Percentiles rank a stretch among this genome's conserved stretches.
Conservation (phyloP, 1,284 basidiomycete species). For the Baeospora myosura region DNA sequence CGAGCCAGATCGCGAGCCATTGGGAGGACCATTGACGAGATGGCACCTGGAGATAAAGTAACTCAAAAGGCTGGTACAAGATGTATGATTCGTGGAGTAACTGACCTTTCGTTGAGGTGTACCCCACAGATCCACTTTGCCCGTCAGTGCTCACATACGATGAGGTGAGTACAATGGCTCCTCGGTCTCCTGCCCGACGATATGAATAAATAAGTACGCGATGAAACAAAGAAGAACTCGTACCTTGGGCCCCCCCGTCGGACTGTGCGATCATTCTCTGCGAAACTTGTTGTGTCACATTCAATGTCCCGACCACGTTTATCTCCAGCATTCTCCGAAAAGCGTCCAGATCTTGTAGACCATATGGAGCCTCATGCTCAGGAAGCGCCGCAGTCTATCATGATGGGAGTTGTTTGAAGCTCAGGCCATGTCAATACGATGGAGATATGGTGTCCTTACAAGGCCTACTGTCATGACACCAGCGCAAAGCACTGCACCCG, state of each 20-base stretch:
- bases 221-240: not conserved
- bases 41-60: not conserved
- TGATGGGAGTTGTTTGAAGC: not conserved
- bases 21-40: conserved; percentile 4
- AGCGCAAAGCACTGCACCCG: conserved; percentile 3
- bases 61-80: not conserved
- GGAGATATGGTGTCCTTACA: not conserved
- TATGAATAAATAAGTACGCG: not conserved
- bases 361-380: conserved; percentile 1
- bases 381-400: not conserved
- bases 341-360: not conserved
- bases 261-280: not conserved
- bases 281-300: not conserved
- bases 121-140: conserved; percentile 1
- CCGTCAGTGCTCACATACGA: conserved; percentile 1
- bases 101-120: conserved; percentile 4
- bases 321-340: conserved; percentile 1
- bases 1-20: conserved; percentile 6
- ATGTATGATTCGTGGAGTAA: not conserved
- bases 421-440: not conserved
- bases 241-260: not conserved
- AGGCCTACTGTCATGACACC: conserved; percentile 1
- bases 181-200: not conserved
- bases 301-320: not conserved
- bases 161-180: not conserved